Conservation (phyloP, 495 filamentous ascomycete species). For the Aspergillus heteromorphus region DNA sequence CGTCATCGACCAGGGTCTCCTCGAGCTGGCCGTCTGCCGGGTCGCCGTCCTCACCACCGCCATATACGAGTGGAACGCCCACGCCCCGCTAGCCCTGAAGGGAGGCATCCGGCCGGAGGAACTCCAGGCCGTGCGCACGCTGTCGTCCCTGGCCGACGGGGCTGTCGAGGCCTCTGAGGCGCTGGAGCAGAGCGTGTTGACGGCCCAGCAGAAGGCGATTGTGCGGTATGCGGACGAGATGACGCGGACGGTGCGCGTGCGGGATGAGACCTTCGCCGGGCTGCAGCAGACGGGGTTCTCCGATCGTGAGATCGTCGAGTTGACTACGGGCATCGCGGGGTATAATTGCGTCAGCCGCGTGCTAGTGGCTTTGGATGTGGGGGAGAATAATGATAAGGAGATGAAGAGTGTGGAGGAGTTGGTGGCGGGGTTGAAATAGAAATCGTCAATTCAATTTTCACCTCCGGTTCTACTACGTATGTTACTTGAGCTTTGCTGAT, state of each 20-base stretch:
- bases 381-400: conserved; percentile 37
- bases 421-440: conserved; percentile 15
- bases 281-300: conserved; percentile 47
- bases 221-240: conserved; percentile 64
- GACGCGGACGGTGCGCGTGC: conserved; percentile 54
- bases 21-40: conserved; percentile 39
- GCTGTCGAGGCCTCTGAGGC: conserved; percentile 19
- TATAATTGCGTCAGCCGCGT: conserved; percentile 88
- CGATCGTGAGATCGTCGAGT: conserved; percentile 57
- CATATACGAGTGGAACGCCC: conserved; percentile 75
- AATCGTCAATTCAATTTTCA: too few relatives aligned
- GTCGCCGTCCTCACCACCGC: conserved; percentile 70
- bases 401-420: conserved; percentile 42
- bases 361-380: conserved; percentile 75
- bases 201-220: conserved; percentile 55
- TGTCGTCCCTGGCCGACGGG: conserved; percentile 20
- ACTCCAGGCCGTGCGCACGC: conserved; percentile 41
- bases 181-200: conserved; percentile 39
- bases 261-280: conserved; percentile 52
- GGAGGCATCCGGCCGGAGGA: conserved; percentile 36
- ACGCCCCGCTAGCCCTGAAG: conserved; percentile 58
- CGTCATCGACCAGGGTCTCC: conserved; percentile 55
- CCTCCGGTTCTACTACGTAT: too few relatives aligned
- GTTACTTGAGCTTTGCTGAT: too few relatives aligned
- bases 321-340: conserved; percentile 70